phyloP scores from a whole-genome alignment of 2,329 filamentous ascomycete species.

The Fusarium acutatum region DNA sequence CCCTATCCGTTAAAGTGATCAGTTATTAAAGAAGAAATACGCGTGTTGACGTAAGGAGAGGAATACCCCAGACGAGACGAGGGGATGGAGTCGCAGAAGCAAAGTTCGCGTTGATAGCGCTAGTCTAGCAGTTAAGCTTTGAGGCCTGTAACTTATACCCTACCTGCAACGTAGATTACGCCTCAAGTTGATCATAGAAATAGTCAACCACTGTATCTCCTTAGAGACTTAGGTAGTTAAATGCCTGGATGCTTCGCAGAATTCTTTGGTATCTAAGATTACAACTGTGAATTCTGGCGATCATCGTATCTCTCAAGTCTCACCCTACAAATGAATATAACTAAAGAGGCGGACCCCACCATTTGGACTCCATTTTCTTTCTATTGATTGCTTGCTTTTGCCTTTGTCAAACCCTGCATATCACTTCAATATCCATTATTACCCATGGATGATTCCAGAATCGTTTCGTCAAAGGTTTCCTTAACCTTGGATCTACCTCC shows the following conservation, averaged over 20 bases:
- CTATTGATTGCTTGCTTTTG: background rate
- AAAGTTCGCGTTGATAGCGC: constrained; percentile 35
- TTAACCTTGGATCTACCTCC: constrained; percentile 72
- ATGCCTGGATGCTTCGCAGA: background rate
- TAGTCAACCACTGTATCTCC: background rate
- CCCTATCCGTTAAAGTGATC: background rate
- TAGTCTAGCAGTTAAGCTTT: constrained; percentile 22
- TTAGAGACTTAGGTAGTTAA: background rate
- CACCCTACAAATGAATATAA: background rate
- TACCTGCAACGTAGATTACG: background rate
- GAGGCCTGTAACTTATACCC: background rate
- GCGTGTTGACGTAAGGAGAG: constrained; percentile 28
- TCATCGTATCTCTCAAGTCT: background rate
- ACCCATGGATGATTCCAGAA: constrained; percentile 35
- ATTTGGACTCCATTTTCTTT: constrained; percentile 7
- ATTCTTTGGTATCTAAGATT: background rate
- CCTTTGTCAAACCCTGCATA: constrained; percentile 6
- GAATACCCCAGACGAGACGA: constrained; percentile 21
- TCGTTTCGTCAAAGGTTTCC: constrained; percentile 56
- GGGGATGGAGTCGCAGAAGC: constrained; percentile 30
- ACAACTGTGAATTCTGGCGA: background rate
- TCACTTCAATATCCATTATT: background rate
- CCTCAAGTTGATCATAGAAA: background rate
- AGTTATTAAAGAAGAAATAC: background rate
- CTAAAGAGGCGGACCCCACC: constrained; percentile 25